Percentiles rank a stretch among this genome's conserved stretches.
Conservation (phyloP, 495 filamentous ascomycete genomes). For the Podospora pseudoanserina region DNA sequence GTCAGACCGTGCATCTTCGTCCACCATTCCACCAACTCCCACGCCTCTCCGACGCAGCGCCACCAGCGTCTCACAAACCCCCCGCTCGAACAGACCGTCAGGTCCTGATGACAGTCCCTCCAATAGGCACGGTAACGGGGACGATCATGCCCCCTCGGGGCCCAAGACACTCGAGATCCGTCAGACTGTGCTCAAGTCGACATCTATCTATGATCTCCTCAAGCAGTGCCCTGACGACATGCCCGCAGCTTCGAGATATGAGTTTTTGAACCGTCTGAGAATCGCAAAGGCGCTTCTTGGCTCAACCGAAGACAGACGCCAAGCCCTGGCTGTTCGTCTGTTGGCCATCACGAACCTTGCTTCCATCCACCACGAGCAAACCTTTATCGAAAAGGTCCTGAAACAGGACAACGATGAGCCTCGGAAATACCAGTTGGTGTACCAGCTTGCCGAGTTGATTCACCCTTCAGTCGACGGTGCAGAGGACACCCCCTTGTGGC, state of each 20-base stretch:
- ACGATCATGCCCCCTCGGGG: slow-evolving; percentile 51
- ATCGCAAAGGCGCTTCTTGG: slow-evolving; percentile 70
- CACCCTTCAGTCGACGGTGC: slow-evolving; percentile 69
- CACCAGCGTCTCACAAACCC: slow-evolving; percentile 35
- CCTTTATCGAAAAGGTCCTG: slow-evolving; percentile 78
- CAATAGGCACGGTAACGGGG: slow-evolving; percentile 33
- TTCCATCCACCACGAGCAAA: slow-evolving; percentile 74
- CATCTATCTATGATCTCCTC: slow-evolving; percentile 65
- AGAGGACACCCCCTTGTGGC: slow-evolving; percentile 59
- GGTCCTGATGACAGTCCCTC: slow-evolving; percentile 42
- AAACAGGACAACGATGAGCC: slow-evolving; percentile 89
- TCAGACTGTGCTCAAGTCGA: slow-evolving; percentile 56
- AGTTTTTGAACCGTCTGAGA: slow-evolving; percentile 78
- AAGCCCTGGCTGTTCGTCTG: slow-evolving; percentile 74
- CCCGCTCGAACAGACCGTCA: slow-evolving; percentile 31
- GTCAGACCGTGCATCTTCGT: slow-evolving; percentile 14
- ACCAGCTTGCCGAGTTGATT: slow-evolving; percentile 87
- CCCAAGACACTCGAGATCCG: slow-evolving; percentile 69
- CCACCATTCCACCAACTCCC: slow-evolving; percentile 37
- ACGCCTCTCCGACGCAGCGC: slow-evolving; percentile 48
- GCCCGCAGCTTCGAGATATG: slow-evolving; percentile 72
- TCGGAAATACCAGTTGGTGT: slow-evolving; percentile 80
- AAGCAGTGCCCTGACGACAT: slow-evolving; percentile 59
- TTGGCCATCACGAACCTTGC: slow-evolving; percentile 89
- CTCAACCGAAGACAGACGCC: slow-evolving; percentile 62